These are phyloP conservation scores for Fusarium buxicola DNA, from an alignment of 2,329 filamentous ascomycete species.

Conservation along the genomic window DNA sequence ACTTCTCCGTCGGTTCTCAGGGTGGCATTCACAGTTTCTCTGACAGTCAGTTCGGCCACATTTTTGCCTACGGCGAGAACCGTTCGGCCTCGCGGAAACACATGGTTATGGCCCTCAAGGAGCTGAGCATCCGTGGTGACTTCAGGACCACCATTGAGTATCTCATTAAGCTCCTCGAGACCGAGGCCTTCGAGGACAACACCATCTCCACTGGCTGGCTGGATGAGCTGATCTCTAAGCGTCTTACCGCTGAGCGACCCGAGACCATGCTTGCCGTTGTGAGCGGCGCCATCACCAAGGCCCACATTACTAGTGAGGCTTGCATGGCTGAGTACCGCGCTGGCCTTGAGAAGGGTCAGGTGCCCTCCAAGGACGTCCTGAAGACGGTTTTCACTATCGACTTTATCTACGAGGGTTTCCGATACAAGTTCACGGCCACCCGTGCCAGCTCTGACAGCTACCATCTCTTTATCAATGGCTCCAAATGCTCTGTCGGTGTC, in stretches of 20 bases:
- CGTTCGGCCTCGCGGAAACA: conserved; percentile 95
- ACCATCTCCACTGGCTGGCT: conserved; percentile 99
- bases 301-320: conserved; percentile 91
- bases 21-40: conserved; percentile 99
- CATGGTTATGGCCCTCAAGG: conserved; percentile 98
- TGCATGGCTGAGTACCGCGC: conserved; percentile 88
- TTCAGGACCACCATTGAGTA: conserved; percentile 99
- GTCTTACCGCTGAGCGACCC: conserved; percentile 93
- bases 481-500: conserved; percentile 93
- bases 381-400: conserved; percentile 98
- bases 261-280: conserved; percentile 95
- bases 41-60: conserved; percentile 98
- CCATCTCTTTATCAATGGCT: conserved; percentile 98
- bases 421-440: conserved; percentile 98
- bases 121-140: conserved; percentile 98
- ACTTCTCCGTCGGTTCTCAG: conserved; percentile 97
- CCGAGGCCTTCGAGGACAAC: conserved; percentile 97
- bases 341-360: conserved; percentile 95
- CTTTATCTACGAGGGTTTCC: conserved; percentile 96
- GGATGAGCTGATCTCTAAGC: conserved; percentile 98
- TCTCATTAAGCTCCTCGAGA: conserved; percentile 98
- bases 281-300: conserved; percentile 94
- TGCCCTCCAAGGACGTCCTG: conserved; percentile 94
- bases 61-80: conserved; percentile 99
- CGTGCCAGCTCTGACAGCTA: conserved; percentile 93